Evolutionary conservation across 1,284 basidiomycete species (phyloP).

Genomic region (Trichosporon sp.): DNA sequence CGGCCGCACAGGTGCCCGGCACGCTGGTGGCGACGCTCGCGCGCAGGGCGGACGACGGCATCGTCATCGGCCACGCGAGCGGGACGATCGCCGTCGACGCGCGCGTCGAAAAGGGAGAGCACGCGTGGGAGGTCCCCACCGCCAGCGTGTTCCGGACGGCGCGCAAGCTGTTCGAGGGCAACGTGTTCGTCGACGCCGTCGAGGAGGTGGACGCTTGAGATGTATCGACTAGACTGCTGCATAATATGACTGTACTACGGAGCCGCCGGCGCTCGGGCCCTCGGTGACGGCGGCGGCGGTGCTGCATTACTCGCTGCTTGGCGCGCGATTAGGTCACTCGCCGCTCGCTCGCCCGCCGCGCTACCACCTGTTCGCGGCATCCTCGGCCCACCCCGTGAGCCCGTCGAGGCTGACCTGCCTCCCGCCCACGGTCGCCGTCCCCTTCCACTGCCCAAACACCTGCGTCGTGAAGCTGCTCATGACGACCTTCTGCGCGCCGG

Average conservation of each 20-base stretch:
- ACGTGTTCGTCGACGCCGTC: conserved; percentile 52
- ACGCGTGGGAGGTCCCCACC: conserved; percentile 52
- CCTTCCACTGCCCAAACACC: conserved; percentile 7
- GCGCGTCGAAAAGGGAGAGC: conserved; percentile 49
- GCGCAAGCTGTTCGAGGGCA: conserved; percentile 63
- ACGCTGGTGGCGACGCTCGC: conserved; percentile 56
- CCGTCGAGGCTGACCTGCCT: conserved; percentile 5
- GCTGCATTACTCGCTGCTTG: too few species aligned
- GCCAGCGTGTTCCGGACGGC: conserved; percentile 65
- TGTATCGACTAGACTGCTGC: too few species aligned
- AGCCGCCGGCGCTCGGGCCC: too few species aligned
- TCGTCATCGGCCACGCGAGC: conserved; percentile 61
- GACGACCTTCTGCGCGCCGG: neutral
- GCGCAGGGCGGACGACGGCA: conserved; percentile 25
- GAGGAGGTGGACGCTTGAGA: neutral
- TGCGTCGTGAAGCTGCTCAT: conserved; percentile 5
- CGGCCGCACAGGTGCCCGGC: conserved; percentile 57
- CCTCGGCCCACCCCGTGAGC: conserved; percentile 5
- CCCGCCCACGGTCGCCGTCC: neutral
- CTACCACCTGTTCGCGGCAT: conserved; percentile 1
- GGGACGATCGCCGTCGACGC: conserved; percentile 65
- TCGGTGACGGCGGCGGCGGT: too few species aligned
- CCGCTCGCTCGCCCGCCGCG: too few species aligned
- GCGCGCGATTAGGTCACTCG: too few species aligned
- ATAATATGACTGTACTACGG: too few species aligned